Percentiles rank a stretch among this genome's conserved stretches.
Evolutionary conservation across 129 eudicot genomes (phyloP).

Genomic region (Lactuca sativa): DNA sequence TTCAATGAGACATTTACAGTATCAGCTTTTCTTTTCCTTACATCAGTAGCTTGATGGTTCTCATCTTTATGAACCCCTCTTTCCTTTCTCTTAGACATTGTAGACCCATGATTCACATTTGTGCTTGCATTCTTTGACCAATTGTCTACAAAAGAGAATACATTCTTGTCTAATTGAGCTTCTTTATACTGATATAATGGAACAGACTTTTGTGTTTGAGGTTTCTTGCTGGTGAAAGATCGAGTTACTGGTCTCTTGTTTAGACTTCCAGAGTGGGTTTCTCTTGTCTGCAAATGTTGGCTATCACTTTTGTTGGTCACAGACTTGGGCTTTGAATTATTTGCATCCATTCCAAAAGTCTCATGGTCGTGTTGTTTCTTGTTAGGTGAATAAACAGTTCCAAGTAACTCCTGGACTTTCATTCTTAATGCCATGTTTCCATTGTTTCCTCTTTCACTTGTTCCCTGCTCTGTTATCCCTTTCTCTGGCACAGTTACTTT

Average conservation of each 20-base stretch:
- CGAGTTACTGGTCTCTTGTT: conserved; percentile 60
- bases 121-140: conserved; percentile 34
- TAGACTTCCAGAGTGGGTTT: conserved; percentile 55
- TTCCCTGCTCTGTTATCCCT: conserved; percentile 40
- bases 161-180: conserved; percentile 35
- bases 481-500: conserved; percentile 32
- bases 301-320: conserved; percentile 29
- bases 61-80: conserved; percentile 33
- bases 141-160: conserved; percentile 53
- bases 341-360: conserved; percentile 31
- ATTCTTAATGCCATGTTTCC: conserved; percentile 56
- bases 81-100: conserved; percentile 37
- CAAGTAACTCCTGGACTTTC: conserved; percentile 80
- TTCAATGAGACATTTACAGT: conserved; percentile 29
- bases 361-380: conserved; percentile 35
- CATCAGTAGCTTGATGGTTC: conserved; percentile 31
- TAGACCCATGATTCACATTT: conserved; percentile 37
- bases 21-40: conserved; percentile 37
- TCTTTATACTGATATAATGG: conserved; percentile 30
- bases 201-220: conserved; percentile 33
- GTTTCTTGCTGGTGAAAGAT: conserved; percentile 49
- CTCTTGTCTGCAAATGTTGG: conserved; percentile 57
- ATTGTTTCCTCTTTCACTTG: conserved; percentile 39
- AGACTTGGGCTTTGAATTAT: conserved; percentile 33
- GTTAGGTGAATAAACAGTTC: conserved; percentile 55